A percentile compares a stretch with the other conserved stretches of the same genome.
Conservation (phyloP, 225 moss, liverwort and hornwort genomes). For the Polytrichum commune region DNA sequence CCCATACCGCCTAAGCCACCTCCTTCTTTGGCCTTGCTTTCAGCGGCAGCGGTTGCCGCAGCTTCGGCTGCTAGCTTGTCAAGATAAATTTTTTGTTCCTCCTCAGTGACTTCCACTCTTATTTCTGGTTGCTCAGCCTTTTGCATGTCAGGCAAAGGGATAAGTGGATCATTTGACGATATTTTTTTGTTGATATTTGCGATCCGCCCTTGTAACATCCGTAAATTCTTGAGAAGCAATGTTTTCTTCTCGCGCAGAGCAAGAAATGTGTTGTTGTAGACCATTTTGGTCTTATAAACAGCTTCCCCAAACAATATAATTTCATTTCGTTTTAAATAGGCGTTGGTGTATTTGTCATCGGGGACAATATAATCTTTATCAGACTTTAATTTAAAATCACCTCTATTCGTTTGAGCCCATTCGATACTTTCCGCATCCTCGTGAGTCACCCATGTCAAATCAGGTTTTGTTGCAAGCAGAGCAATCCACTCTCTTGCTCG, state of each 20-base stretch:
- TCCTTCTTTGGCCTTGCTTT: conserved; percentile 69
- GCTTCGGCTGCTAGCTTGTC: conserved; percentile 33
- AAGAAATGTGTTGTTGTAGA: conserved; percentile 69
- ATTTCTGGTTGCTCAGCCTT: conserved; percentile 80
- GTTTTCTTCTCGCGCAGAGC: conserved; percentile 59
- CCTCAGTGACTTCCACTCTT: conserved; percentile 65
- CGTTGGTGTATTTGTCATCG: conserved; percentile 76
- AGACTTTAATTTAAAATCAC: conserved; percentile 88
- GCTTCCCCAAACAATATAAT: conserved; percentile 79
- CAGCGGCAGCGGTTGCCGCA: conserved; percentile 34
- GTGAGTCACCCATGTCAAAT: conserved; percentile 82
- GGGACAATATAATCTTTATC: conserved; percentile 71
- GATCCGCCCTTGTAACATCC: conserved; percentile 51
- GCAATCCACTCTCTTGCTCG: conserved; percentile 75
- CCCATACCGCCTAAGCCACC: conserved; percentile 78
- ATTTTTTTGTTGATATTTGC: conserved; percentile 63
- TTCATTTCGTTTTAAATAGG: conserved; percentile 73
- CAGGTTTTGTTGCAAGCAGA: conserved; percentile 73
- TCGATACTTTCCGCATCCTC: conserved; percentile 69
- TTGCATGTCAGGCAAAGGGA: conserved; percentile 55
- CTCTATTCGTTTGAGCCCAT: conserved; percentile 74
- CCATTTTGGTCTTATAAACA: conserved; percentile 70
- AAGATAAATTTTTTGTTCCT: conserved; percentile 42
- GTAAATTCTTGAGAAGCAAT: conserved; percentile 34
- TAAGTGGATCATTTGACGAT: conserved; percentile 69